Conservation (phyloP, 768 basidiomycete genomes). For the Sistotremastrum suecicum region DNA sequence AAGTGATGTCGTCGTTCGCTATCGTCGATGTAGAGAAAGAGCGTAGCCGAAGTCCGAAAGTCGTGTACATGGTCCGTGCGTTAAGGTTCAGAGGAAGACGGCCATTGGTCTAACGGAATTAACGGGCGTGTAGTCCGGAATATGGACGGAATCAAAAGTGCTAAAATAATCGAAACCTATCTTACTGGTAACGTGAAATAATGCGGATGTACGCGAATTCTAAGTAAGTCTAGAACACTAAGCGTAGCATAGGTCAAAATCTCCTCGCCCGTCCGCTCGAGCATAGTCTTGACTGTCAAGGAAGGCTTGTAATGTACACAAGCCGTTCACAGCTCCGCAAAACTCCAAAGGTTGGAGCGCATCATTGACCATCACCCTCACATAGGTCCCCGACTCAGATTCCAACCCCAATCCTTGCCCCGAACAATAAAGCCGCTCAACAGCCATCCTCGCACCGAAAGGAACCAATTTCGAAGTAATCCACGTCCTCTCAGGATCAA, state of each 20-base stretch:
- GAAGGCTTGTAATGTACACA: constrained; percentile 55
- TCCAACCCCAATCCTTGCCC: too few species aligned
- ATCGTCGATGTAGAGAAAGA: constrained; percentile 76
- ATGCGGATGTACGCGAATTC: too few species aligned
- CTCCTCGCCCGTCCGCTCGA: constrained; percentile 50
- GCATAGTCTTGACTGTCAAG: constrained; percentile 61
- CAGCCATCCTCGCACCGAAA: constrained; percentile 60
- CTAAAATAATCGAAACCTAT: too few species aligned
- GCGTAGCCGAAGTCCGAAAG: too few species aligned
- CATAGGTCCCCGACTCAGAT: constrained; percentile 28
- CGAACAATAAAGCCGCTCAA: constrained; percentile 49
- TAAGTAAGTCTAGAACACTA: too few species aligned
- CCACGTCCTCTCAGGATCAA: constrained; percentile 29
- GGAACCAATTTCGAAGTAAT: constrained; percentile 47
- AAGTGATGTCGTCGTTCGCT: constrained; percentile 84
- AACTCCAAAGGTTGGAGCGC: constrained; percentile 48
- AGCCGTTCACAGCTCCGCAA: constrained; percentile 38
- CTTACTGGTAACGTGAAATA: too few species aligned
- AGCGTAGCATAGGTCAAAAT: constrained; percentile 26
- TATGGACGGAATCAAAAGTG: too few species aligned
- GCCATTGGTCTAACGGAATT: too few species aligned
- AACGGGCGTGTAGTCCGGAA: too few species aligned
- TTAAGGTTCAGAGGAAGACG: too few species aligned
- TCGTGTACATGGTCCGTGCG: too few species aligned
- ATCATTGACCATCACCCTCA: constrained; percentile 72